Conservation (phyloP, 768 basidiomycete genomes). For the Rhizopogon vesiculosus region DNA sequence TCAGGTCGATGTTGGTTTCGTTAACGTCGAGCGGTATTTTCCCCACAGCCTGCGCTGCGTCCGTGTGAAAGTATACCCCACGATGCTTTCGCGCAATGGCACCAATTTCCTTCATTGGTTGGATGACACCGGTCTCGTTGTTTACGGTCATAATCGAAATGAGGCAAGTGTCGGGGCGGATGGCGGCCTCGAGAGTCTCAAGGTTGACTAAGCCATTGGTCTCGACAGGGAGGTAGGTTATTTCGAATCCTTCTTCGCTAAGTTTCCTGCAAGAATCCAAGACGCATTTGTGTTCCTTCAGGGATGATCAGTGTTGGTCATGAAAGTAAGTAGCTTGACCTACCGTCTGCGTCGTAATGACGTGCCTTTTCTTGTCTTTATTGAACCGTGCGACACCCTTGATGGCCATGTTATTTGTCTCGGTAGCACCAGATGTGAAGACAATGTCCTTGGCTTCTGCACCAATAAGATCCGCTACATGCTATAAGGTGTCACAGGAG, state of each 20-base stretch:
- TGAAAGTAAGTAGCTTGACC: constrained; percentile 19
- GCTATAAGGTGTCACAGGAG: constrained; percentile 35
- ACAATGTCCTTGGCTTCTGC: constrained; percentile 94
- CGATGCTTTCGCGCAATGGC: constrained; percentile 79
- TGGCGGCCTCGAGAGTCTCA: constrained; percentile 75
- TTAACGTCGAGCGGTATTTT: constrained; percentile 93
- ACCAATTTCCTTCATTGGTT: constrained; percentile 95
- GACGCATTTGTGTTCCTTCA: constrained; percentile 98
- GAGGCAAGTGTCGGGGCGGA: constrained; percentile 90
- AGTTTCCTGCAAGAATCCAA: constrained; percentile 96
- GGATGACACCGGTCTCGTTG: constrained; percentile 98
- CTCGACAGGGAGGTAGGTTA: constrained; percentile 96
- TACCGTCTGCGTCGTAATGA: constrained; percentile 94
- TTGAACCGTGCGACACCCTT: constrained; percentile 97
- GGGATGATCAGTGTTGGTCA: not conserved
- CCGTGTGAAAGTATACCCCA: constrained; percentile 93
- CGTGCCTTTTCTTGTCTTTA: constrained; percentile 87
- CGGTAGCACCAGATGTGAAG: constrained; percentile 97
- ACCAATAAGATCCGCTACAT: constrained; percentile 89
- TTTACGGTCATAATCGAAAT: constrained; percentile 99
- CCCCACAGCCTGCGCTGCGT: constrained; percentile 93
- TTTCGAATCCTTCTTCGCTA: constrained; percentile 93
- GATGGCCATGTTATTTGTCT: constrained; percentile 96
- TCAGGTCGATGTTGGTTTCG: constrained; percentile 89
- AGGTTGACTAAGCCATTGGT: constrained; percentile 79